Evolutionary conservation across 495 filamentous ascomycete species (phyloP), one percentile per base, ranked within the genome.

Genomic region (Chaetomium tenue): DNA sequence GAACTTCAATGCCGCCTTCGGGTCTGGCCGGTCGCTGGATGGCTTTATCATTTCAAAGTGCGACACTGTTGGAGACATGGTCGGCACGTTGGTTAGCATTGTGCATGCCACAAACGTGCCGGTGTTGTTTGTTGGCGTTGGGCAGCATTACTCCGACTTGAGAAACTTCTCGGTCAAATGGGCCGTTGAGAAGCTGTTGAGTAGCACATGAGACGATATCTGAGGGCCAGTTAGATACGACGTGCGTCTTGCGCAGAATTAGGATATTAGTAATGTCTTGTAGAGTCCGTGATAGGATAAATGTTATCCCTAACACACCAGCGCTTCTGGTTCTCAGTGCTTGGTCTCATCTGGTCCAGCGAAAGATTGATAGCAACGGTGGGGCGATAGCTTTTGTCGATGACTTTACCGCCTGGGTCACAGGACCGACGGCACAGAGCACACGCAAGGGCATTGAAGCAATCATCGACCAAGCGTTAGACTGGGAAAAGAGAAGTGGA

Each of bases 11-110:
- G 84, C 87, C 26, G 89, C 90, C 3, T 98, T 98, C 79, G 94
- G 93, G 7, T 80, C 84, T 3, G 90, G 86, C 33, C 83, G 92
- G 66, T 85, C 86, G 56, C 74, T 95, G 53, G 94, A 98, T 75
- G 94, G 94, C 3, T 98, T 98, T 71, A 96, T 98, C 69, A 97
- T 98, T 70, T 93, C 88, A 64, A 98, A 98, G 73, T 98, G 94
- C 75, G 94, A 98, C 77, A 98, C 94, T 0, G 94, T 98, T 50
- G 94, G 94, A 28, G 93, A 98, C 78, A 98, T 98, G 94, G 91
- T 97, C 48, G 94, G 94, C 33, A 96, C 91, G 5, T 76, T 98
- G 66, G 94, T 98, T 33, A 96, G 91, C 76, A 96, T 98, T 82
- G 95, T 98, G 48, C 93, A 97, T 80, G 93, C 94, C 16, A 98